Base-by-base conservation (phyloP, 306 rosid genomes). In the Cercis canadensis region DNA sequence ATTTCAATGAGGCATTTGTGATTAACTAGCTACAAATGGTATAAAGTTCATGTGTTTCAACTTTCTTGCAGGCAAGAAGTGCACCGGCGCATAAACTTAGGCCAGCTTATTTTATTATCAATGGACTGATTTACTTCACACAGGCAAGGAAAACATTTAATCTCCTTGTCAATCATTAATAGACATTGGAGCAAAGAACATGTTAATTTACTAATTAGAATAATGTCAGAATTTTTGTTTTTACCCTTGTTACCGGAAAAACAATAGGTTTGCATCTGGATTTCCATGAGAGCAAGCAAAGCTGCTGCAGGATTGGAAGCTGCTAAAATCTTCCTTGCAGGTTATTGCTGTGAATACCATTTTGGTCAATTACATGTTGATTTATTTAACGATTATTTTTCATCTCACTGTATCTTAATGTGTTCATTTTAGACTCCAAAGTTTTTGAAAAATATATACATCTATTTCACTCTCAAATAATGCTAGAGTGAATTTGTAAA, bases 241-340 rank as follows among this genome's bases (percentile, higher is more conserved):
- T 80, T 64, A 31, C 70, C 78, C 76, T 55, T 75, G 59, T 72
- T 24, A 13, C 51, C 46, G 66, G 51, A 43, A 36, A 24, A 53
- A n/a, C 62, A 8, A 65, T 71, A 90, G 97, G 57, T 83, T 47
- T 72, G 85, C 90, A 80, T 88, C 61, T 90, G 97, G 97, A 77
- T 86, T 62, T 79, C 72, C 75, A 79, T 84, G 76, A 46, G 77
- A 40, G 39, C 78, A 49, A 81, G 82, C 78, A 53, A 15, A 72
- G 81, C 78, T 62, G 66, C 67, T n/a, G 74, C 72, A 41, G 83
- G 82, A 13, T 24, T 65, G 17, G 82, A 83, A 82, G 73, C 68
- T 41, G 95, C 90, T 49, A 78, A 74, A 60, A 74, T 90, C 80
- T 88, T 90, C 80, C 78, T 90, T 51, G 83, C 97, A 82, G 92